Percentiles rank a stretch among this genome's conserved stretches.
Evolutionary conservation across 495 filamentous ascomycete species (phyloP).

Genomic region (Lepidopterella palustris): DNA sequence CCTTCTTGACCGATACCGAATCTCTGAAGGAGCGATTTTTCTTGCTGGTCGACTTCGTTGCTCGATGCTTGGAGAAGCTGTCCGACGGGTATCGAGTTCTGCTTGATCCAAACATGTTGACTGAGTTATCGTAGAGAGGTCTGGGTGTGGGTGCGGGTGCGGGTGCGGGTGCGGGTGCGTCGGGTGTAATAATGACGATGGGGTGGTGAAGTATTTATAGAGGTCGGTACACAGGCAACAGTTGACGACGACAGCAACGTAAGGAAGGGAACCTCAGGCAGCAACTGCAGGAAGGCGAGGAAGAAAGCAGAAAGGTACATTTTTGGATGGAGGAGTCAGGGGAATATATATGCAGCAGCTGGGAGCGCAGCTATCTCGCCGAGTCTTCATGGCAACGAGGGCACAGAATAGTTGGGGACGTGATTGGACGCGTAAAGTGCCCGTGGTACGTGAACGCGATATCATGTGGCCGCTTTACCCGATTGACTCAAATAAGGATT

Average conservation of each 20-base stretch:
- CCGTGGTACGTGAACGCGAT: conserved; percentile 3
- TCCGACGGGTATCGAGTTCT: conserved; percentile 31
- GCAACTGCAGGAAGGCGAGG: not conserved
- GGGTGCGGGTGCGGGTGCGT: not conserved
- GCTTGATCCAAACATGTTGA: conserved; percentile 35
- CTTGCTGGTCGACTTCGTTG: conserved; percentile 36
- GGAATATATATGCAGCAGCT: conserved; percentile 6
- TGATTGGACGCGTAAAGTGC: conserved; percentile 8
- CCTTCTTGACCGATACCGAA: conserved; percentile 13
- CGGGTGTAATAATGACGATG: not conserved
- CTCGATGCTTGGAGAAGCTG: conserved; percentile 37
- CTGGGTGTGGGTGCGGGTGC: not conserved
- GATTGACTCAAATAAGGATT: not conserved
- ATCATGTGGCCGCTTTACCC: not conserved
- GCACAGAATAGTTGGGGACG: not conserved
- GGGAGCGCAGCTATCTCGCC: conserved; percentile 3
- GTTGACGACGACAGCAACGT: not conserved
- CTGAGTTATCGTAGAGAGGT: not conserved
- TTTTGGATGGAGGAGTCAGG: not conserved
- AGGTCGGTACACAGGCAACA: conserved; percentile 1
- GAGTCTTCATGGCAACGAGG: not conserved
- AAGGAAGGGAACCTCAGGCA: conserved; percentile 1
- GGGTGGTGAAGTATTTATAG: conserved; percentile 3
- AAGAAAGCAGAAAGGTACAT: not conserved
- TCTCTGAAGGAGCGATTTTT: conserved; percentile 38